Conservation (phyloP, 2,329 filamentous ascomycete genomes). For the Meredithiella fracta region DNA sequence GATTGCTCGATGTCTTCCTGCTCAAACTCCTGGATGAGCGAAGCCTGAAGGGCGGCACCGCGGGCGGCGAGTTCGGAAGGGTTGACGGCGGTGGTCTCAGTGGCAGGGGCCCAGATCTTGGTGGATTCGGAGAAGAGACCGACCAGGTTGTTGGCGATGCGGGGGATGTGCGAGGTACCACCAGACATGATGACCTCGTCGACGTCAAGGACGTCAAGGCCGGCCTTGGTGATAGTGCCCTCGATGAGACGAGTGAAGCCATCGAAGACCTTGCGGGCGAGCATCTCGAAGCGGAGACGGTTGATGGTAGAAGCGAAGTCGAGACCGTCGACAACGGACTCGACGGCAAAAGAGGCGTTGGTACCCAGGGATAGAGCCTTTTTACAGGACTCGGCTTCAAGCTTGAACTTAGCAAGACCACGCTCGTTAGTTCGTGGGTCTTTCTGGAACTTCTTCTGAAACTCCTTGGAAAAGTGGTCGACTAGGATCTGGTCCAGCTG, state of each 20-base stretch:
- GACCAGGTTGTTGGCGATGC: constrained; percentile 68
- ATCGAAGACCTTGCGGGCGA: constrained; percentile 71
- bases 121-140: constrained; percentile 69
- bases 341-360: constrained; percentile 82
- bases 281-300: constrained; percentile 79
- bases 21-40: constrained; percentile 87
- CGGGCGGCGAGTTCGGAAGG: constrained; percentile 78
- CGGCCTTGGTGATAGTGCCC: constrained; percentile 77
- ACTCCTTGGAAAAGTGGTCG: constrained; percentile 97
- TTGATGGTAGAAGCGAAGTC: constrained; percentile 91
- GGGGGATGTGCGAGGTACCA: constrained; percentile 83
- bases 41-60: constrained; percentile 89
- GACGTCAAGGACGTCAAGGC: constrained; percentile 78
- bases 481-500: constrained; percentile 81
- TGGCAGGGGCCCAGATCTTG: constrained; percentile 66
- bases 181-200: constrained; percentile 90
- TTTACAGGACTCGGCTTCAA: constrained; percentile 82
- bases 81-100: constrained; percentile 64
- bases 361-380: constrained; percentile 77
- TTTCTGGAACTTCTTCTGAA: constrained; percentile 86
- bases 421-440: constrained; percentile 72
- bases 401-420: constrained; percentile 77
- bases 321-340: constrained; percentile 73
- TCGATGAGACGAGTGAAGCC: constrained; percentile 77
- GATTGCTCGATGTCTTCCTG: constrained; percentile 87